Percentiles rank a stretch among this genome's conserved stretches.
Conservation (phyloP, 1,139 yeast genomes). For the Pichia sp. region DNA sequence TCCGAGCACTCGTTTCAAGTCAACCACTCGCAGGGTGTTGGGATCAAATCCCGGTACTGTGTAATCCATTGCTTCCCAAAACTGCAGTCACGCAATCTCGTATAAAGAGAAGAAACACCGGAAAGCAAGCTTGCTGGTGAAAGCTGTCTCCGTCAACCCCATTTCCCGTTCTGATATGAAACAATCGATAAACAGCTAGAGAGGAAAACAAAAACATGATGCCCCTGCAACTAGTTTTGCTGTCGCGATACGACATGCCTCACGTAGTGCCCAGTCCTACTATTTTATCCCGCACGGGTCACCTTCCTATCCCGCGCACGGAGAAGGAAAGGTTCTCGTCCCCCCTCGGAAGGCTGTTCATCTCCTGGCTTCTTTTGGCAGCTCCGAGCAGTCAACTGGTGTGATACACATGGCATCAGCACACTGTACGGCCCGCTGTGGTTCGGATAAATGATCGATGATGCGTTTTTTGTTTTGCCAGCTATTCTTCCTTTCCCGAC, state of each 20-base stretch:
- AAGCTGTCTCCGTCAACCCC: no score
- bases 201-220: background rate
- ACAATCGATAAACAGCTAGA: background rate
- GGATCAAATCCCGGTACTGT: constrained; percentile 21
- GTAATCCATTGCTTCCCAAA: constrained; percentile 5
- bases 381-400: background rate
- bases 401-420: background rate
- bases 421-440: background rate
- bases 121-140: no score
- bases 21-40: constrained; percentile 24
- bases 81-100: no score
- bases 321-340: background rate
- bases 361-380: background rate
- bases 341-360: background rate
- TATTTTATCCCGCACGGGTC: background rate
- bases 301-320: background rate
- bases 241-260: background rate
- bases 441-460: background rate
- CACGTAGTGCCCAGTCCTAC: background rate
- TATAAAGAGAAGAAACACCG: no score
- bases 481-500: background rate
- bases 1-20: constrained; percentile 21
- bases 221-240: background rate
- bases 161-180: background rate
- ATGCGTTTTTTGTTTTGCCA: background rate